Percentiles rank a stretch among this genome's conserved stretches.
Evolutionary conservation across 2,329 filamentous ascomycete genomes (phyloP).

Genomic region (Fusarium pininemorale): DNA sequence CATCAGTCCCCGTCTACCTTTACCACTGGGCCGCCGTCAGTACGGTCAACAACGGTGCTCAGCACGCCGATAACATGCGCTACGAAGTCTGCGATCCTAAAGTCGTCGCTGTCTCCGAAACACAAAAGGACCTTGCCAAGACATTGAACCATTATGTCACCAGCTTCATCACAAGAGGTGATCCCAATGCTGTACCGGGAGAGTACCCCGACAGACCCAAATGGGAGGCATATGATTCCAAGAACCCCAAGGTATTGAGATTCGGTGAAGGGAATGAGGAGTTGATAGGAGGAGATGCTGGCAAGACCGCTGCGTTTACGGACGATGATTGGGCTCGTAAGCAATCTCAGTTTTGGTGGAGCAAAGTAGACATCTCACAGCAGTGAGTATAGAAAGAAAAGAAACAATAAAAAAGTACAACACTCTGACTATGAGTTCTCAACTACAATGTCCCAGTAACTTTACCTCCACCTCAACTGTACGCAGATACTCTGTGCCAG

Average conservation of each 20-base stretch:
- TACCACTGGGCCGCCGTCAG: conserved; percentile 57
- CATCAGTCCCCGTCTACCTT: conserved; percentile 32
- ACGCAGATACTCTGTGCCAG: rapidly evolving
- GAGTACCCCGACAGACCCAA: conserved; percentile 40
- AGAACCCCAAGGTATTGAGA: conserved; percentile 48
- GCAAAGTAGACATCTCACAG: conserved; percentile 50
- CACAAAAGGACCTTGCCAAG: conserved; percentile 54
- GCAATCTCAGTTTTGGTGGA: conserved; percentile 60
- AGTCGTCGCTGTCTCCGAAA: conserved; percentile 47
- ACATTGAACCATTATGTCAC: conserved; percentile 58
- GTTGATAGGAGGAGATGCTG: conserved; percentile 52
- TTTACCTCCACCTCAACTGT: background rate
- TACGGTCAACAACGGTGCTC: conserved; percentile 54
- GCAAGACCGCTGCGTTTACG: conserved; percentile 50
- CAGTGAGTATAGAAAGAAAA: conserved; percentile 22
- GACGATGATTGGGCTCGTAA: conserved; percentile 53
- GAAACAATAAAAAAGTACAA: background rate
- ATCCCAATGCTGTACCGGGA: conserved; percentile 51
- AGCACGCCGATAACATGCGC: conserved; percentile 58
- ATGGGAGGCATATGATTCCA: conserved; percentile 49
- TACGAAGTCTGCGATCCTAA: conserved; percentile 56
- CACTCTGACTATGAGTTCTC: rapidly evolving
- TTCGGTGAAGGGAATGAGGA: conserved; percentile 59
- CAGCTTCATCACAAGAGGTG: conserved; percentile 57
- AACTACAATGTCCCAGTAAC: rapidly evolving